phyloP scores from a whole-genome alignment of 2,329 filamentous ascomycete species.

The Ambrosiella beaveri region DNA sequence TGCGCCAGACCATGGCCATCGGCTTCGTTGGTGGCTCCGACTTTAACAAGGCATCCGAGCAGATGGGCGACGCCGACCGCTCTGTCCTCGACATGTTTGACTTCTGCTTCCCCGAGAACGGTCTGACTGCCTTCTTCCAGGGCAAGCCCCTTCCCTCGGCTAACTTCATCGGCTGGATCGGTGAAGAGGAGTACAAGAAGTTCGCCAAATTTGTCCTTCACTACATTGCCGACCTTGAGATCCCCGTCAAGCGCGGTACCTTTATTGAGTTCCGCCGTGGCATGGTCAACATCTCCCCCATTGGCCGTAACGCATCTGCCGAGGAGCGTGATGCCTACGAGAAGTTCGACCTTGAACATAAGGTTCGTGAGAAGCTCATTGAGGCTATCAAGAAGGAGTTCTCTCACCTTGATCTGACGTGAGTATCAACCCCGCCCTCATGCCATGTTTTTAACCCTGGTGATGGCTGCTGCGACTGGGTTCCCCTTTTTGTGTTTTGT shows the following conservation, averaged over 20 bases:
- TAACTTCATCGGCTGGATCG: slow-evolving; percentile 83
- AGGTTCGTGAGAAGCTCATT: slow-evolving; percentile 63
- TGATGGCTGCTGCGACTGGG: slow-evolving; percentile 1
- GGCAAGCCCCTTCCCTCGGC: slow-evolving; percentile 58
- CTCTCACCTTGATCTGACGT: slow-evolving; percentile 69
- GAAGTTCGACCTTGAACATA: slow-evolving; percentile 60
- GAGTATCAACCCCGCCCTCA: slow-evolving; percentile 22
- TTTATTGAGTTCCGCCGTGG: slow-evolving; percentile 82
- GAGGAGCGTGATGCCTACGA: slow-evolving; percentile 72
- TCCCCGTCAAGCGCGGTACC: slow-evolving; percentile 68
- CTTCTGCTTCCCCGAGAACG: slow-evolving; percentile 96
- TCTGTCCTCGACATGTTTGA: slow-evolving; percentile 81
- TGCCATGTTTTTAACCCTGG: slow-evolving; percentile 2
- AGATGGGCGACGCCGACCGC: slow-evolving; percentile 51
- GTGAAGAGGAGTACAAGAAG: slow-evolving; percentile 67
- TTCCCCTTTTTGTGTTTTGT: neutral
- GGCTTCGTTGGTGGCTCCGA: slow-evolving; percentile 89
- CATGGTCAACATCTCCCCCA: slow-evolving; percentile 74
- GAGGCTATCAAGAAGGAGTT: slow-evolving; percentile 63
- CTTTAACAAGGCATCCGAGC: slow-evolving; percentile 87
- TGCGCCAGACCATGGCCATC: slow-evolving; percentile 77
- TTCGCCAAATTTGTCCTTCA: slow-evolving; percentile 60
- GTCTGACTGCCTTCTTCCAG: slow-evolving; percentile 74
- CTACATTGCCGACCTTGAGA: slow-evolving; percentile 69
- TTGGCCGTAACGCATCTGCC: slow-evolving; percentile 70